phyloP scores from a whole-genome alignment of 2,329 filamentous ascomycete species.

The Didymella segeticola region DNA sequence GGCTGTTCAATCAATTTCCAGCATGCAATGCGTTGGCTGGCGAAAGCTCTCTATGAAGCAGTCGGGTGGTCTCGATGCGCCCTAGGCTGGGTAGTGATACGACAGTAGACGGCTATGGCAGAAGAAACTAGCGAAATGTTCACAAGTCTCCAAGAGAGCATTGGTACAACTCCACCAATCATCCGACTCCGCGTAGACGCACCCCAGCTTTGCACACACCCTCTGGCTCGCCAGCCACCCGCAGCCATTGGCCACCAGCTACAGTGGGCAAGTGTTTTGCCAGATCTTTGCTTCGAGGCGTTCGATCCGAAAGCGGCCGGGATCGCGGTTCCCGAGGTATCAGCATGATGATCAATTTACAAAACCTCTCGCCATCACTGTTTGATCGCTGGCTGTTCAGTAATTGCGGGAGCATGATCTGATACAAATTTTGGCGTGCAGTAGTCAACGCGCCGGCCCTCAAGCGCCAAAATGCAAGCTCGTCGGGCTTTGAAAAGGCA shows the following conservation, averaged over 20 bases:
- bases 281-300: not conserved
- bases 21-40: constrained; percentile 3
- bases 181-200: constrained; percentile 6
- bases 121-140: not conserved
- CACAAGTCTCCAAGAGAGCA: constrained; percentile 1
- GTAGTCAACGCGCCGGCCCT: constrained; percentile 4
- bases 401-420: constrained; percentile 4
- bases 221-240: constrained; percentile 5
- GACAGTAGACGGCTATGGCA: too few relatives aligned
- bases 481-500: not conserved
- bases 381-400: not conserved
- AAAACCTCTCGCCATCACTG: constrained; percentile 4
- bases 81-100: constrained; percentile 3
- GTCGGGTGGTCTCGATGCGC: constrained; percentile 7
- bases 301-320: constrained; percentile 5
- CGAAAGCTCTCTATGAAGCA: not conserved
- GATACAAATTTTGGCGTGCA: constrained; percentile 5
- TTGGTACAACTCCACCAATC: constrained; percentile 15
- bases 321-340: constrained; percentile 12
- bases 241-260: not conserved
- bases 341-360: not conserved
- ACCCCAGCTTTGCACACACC: constrained; percentile 19
- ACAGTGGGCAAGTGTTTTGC: not conserved
- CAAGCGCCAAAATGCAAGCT: not conserved
- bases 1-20: constrained; percentile 8